These are phyloP conservation scores for Cyphellophora attinorum DNA, from an alignment of 2,329 filamentous ascomycete species.

Conservation along the genomic window DNA sequence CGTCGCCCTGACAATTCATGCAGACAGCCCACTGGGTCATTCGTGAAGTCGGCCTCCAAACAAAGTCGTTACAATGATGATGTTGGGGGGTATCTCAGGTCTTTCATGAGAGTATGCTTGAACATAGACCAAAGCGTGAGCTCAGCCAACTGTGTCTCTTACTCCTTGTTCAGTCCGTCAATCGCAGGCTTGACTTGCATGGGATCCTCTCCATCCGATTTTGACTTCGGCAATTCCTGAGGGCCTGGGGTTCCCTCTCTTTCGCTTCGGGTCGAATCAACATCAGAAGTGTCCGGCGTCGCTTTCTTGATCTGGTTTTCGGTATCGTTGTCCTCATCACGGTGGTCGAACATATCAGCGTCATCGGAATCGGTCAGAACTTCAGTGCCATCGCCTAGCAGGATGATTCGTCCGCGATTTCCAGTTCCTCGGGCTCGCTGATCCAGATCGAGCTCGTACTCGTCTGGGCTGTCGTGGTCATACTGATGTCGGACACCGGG, in stretches of 20 bases:
- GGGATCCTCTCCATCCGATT: conserved; percentile 5
- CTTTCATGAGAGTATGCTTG: not conserved
- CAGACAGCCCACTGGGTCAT: too few relatives aligned
- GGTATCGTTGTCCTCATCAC: conserved; percentile 76
- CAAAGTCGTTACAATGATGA: too few relatives aligned
- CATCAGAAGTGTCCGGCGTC: conserved; percentile 25
- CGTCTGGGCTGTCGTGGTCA: conserved; percentile 58
- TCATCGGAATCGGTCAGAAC: conserved; percentile 81
- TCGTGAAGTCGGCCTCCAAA: too few relatives aligned
- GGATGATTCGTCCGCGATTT: conserved; percentile 74
- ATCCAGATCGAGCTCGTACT: conserved; percentile 43
- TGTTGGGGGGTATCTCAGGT: not conserved
- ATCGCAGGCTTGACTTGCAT: conserved; percentile 9
- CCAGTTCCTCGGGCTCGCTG: conserved; percentile 57
- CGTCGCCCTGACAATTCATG: too few relatives aligned
- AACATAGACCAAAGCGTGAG: conserved; percentile 1
- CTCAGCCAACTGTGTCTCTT: conserved; percentile 6
- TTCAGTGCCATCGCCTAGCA: conserved; percentile 91
- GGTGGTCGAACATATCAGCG: conserved; percentile 87
- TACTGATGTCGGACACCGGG: conserved; percentile 74
- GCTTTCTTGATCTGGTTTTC: conserved; percentile 72
- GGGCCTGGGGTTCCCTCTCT: conserved; percentile 45
- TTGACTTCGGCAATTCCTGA: conserved; percentile 19
- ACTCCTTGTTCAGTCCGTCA: conserved; percentile 9
- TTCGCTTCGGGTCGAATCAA: conserved; percentile 27